Evolutionary conservation across 164 flowering plant species (phyloP).

Genomic region (Dillenia turbinata): DNA sequence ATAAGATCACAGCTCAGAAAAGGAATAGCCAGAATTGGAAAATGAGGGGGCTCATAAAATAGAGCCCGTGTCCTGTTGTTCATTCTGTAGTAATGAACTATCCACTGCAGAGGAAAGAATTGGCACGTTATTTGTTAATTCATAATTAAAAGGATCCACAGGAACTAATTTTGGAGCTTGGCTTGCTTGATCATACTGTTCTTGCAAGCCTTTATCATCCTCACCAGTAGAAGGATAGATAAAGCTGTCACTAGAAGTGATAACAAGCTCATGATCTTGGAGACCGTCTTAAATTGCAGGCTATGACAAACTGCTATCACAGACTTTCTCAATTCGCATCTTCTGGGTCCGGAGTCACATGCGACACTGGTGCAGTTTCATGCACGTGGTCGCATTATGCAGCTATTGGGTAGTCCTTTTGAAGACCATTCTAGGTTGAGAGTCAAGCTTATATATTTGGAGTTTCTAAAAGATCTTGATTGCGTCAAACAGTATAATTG

Average conservation of each 20-base stretch:
- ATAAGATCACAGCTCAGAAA: slow-evolving; percentile 93
- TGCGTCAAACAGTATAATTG: no score
- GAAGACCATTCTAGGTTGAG: no score
- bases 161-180: slow-evolving; percentile 32
- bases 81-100: slow-evolving; percentile 12
- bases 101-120: slow-evolving; percentile 22
- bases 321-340: no score
- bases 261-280: slow-evolving; percentile 27
- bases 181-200: slow-evolving; percentile 23
- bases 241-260: slow-evolving; percentile 34
- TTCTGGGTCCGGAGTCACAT: no score
- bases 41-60: slow-evolving; percentile 91
- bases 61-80: slow-evolving; percentile 45
- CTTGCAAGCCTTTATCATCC: slow-evolving; percentile 24
- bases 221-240: slow-evolving; percentile 23
- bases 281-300: no score
- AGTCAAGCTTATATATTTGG: no score
- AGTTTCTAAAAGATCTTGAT: no score
- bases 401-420: no score
- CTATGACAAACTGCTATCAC: no score
- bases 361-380: no score
- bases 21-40: slow-evolving; percentile 89
- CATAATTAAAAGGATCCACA: slow-evolving; percentile 34
- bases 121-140: slow-evolving; percentile 17
- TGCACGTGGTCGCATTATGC: no score